These are phyloP conservation scores for Mycena alexandri DNA, from an alignment of 768 basidiomycete genomes.

Conservation along the genomic window DNA sequence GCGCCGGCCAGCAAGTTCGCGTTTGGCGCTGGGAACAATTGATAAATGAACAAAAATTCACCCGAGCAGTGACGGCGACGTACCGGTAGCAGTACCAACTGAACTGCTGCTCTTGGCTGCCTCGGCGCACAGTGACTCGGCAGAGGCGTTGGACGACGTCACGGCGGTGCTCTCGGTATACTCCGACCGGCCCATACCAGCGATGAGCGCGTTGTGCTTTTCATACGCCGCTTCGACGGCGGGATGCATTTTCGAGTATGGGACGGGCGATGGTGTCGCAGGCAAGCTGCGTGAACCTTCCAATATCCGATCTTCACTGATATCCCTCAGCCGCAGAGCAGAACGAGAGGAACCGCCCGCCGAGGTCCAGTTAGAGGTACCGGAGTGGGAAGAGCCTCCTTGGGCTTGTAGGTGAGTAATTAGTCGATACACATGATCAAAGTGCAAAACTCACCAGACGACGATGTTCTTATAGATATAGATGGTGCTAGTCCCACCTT, in stretches of 20 bases:
- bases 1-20: conserved; percentile 42
- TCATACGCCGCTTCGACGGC: conserved; percentile 1
- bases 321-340: conserved; percentile 6
- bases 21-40: conserved; percentile 25
- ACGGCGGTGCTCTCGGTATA: conserved; percentile 9
- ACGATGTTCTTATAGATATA: conserved; percentile 30
- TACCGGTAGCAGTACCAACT: conserved; percentile 15
- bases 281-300: neutral
- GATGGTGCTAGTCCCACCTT: conserved; percentile 5
- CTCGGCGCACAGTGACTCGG: conserved; percentile 13
- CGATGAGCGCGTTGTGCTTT: neutral
- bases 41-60: too few species aligned
- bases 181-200: conserved; percentile 4
- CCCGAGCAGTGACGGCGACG: neutral
- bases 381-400: conserved; percentile 27
- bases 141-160: conserved; percentile 5
- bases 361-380: conserved; percentile 7
- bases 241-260: conserved; percentile 8
- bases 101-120: conserved; percentile 12
- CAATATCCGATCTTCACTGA: conserved; percentile 22
- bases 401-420: too few species aligned
- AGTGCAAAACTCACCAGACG: conserved; percentile 24
- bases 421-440: too few species aligned
- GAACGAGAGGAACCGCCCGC: conserved; percentile 1
- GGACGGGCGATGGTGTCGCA: conserved; percentile 1